phyloP scores from a whole-genome alignment of 768 basidiomycete genomes.

The Hericium erinaceus region DNA sequence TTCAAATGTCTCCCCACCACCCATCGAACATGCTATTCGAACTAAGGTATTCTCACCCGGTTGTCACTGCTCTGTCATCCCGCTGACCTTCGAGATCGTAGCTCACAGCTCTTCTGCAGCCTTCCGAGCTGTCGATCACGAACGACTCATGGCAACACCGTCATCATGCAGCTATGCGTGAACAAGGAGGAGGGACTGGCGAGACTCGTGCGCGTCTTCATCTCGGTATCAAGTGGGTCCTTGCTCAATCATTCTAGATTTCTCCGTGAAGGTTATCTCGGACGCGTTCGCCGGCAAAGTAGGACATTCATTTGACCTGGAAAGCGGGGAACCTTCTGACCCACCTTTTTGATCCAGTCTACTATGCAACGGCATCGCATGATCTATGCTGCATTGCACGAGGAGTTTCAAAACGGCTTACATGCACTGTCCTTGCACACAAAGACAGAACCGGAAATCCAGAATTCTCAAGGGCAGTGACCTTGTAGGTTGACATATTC shows the following conservation, averaged over 20 bases:
- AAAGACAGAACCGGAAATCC: conserved; percentile 49
- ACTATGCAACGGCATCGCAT: conserved; percentile 78
- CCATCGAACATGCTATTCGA: conserved; percentile 12
- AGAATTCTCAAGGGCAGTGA: conserved; percentile 8
- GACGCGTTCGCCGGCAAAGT: conserved; percentile 70
- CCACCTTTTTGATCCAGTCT: conserved; percentile 31
- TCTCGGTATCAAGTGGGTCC: too few species aligned
- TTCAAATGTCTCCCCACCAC: conserved; percentile 1
- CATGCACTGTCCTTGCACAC: conserved; percentile 75
- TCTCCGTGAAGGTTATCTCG: conserved; percentile 66
- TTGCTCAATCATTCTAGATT: conserved; percentile 40
- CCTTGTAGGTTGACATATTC: conserved; percentile 6
- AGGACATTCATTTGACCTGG: conserved; percentile 13
- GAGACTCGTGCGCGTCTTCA: conserved; percentile 64
- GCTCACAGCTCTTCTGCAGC: conserved; percentile 55
- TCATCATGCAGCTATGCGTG: conserved; percentile 77
- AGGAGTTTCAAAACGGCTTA: conserved; percentile 61
- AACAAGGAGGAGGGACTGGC: conserved; percentile 51
- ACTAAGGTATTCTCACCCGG: conserved; percentile 14
- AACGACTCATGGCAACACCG: conserved; percentile 85
- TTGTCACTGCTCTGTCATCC: background rate
- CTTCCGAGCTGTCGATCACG: conserved; percentile 52
- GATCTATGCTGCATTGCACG: conserved; percentile 62
- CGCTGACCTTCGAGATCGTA: conserved; percentile 23
- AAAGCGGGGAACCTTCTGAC: background rate